Base-by-base conservation (phyloP, 1,284 basidiomycete genomes). In the Ustilago tritici region DNA sequence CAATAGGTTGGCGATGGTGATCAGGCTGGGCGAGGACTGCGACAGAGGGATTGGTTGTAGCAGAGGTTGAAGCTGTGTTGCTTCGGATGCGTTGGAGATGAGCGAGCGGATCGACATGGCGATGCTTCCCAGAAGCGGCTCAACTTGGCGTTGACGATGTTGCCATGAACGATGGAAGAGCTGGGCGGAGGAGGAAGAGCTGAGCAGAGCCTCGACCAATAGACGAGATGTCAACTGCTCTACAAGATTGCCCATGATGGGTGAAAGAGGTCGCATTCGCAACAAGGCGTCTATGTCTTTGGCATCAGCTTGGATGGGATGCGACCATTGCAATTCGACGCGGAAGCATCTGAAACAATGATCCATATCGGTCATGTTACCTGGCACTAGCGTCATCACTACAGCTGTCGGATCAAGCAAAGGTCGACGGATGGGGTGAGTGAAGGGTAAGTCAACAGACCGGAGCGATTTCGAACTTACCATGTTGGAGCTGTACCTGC, bases 111-210 rank as follows among this genome's bases (percentile, higher is more conserved):
- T 34, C 12, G 70, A 67, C 12, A 41, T 15, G 43, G 70, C 70
- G 41, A 72, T 64, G 40, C 65, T 67, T 49, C 19, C 43, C 43
- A 72, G 54, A 4, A 67, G 36, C 5, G 70, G 61, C 5, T 32
- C 56, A 14, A 52, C 36, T 2, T 67, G 57, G 5, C 17, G 23
- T 28, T 67, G 65, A 14, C 70, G 65, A 8, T 60, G 47, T 32
- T 67, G 70, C 70, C 70, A 72, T 0, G 47, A 56, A 11, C 55
- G 56, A 38, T 67, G 56, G 34, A 64, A 72, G 19, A 72, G 57
- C 41, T 56, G 36, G 14, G 70, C 65, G 7, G 61, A 56, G 3
- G 54, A n/a, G 4, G 61, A 6, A 12, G 56, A 50, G 4, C 40
- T 31, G 15, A 67, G 70, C 34, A 72, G 15, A 1, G 32, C 31